Base-by-base conservation (phyloP, 495 filamentous ascomycete species). In the Clohesyomyces aquaticus region DNA sequence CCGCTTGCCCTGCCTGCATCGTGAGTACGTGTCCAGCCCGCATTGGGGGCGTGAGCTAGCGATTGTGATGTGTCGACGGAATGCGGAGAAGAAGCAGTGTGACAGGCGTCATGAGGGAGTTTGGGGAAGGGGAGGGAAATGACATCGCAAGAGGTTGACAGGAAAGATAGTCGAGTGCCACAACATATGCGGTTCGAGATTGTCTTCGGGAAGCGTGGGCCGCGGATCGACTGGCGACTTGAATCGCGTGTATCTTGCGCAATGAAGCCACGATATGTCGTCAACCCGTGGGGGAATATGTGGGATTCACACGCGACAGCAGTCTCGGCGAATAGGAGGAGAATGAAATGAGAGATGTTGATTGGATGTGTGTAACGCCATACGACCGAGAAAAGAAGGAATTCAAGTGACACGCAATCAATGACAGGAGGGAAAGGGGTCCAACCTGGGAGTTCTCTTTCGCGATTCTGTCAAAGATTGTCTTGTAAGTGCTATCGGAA, bases 401-500 rank as follows among this genome's bases (percentile, higher is more conserved):
- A 42, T 1, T 32, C 18, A 8, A 35, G 12, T 52, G 42, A 43
- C 56, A 63, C 57, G 64, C 65, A 51, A 70, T 18, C 43, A 59
- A 53, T 19, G 19, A 28, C 28, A 56, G 29, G 63, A n/a, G n/a
- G 46, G 43, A 51, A 59, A 71, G 71, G 65, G 75, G 61, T 77
- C 85, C 72, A 78, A 90, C 88, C 83, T 90, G 81, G 71, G 82
- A 81, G 64, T 77, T 78, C 74, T 89, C 86, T 59, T 73, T 73
- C 62, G 90, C 81, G 57, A 97, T 81, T 53, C 80, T 80, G 55
- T 91, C 85, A 64, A 96, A 73, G 67, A 96, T 85, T 49, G 86
- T 85, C 69, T 83, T 82, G 76, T 85, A 98, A 1, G 90, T 96
- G 28, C 84, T 85, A 21, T 88, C 70, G 49, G 82, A 79, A 75